Conservation (phyloP, 805 yeast genomes). For the Saccharomycopsis microspora region DNA sequence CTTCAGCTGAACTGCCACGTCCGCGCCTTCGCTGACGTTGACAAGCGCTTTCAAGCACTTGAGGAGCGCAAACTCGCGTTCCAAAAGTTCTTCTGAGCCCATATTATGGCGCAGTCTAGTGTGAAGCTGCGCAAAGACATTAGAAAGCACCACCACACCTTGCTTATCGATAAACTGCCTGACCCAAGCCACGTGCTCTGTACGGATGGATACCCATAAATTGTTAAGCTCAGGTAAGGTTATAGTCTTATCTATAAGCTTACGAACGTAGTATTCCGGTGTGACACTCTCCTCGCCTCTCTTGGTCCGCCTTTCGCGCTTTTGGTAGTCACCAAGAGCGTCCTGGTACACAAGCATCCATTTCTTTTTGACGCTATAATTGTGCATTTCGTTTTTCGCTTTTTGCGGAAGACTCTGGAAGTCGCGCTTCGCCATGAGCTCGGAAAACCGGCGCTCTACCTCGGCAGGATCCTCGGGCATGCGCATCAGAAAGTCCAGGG, state of each 20-base stretch:
- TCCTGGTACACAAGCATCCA: slow-evolving; percentile 91
- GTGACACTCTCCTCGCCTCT: slow-evolving; percentile 26
- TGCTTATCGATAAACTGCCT: slow-evolving; percentile 62
- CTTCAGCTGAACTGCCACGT: slow-evolving; percentile 35
- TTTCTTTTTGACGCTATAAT: slow-evolving; percentile 66
- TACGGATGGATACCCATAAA: slow-evolving; percentile 82
- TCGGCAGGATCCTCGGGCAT: slow-evolving; percentile 57
- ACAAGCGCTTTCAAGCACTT: slow-evolving; percentile 68
- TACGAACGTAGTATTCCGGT: slow-evolving; percentile 70
- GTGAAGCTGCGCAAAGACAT: slow-evolving; percentile 32
- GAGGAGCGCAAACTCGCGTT: slow-evolving; percentile 64
- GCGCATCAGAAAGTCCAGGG: slow-evolving; percentile 25
- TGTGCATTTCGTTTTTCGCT: slow-evolving; percentile 68
- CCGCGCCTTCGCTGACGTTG: slow-evolving; percentile 53
- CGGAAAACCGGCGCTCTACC: slow-evolving; percentile 64
- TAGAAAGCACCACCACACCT: slow-evolving; percentile 71
- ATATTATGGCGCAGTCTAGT: slow-evolving; percentile 14
- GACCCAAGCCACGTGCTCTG: slow-evolving; percentile 81
- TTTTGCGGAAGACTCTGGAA: slow-evolving; percentile 56
- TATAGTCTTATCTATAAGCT: slow-evolving; percentile 58
- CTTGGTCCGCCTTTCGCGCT: slow-evolving; percentile 28
- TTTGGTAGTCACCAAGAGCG: slow-evolving; percentile 62
- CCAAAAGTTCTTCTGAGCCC: slow-evolving; percentile 34
- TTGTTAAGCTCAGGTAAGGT: slow-evolving; percentile 63
- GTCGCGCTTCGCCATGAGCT: slow-evolving; percentile 75